Conservation (phyloP, 1,139 yeast species). For the Hansenula sp. region DNA sequence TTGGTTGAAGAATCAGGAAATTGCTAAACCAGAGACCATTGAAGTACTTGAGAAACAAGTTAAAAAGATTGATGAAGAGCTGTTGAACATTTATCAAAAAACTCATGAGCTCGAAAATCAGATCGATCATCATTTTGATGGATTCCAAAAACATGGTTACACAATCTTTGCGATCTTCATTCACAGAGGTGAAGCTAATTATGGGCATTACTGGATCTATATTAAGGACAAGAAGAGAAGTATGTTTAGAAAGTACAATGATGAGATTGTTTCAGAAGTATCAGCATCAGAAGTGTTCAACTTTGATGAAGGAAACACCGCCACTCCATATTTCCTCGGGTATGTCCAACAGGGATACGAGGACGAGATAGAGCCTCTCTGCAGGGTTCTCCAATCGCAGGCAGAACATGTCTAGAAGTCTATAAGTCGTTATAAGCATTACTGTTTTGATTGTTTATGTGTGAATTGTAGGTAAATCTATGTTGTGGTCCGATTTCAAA, state of each 20-base stretch:
- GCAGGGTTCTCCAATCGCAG: slow-evolving; percentile 31
- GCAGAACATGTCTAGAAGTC: not conserved
- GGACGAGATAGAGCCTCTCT: slow-evolving; percentile 63
- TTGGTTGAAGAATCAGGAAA: slow-evolving; percentile 38
- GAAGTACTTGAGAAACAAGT: slow-evolving; percentile 24
- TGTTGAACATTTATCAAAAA: slow-evolving; percentile 33
- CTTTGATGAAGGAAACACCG: slow-evolving; percentile 68
- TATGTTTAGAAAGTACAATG: slow-evolving; percentile 85
- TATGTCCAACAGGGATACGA: slow-evolving; percentile 67
- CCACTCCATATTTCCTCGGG: slow-evolving; percentile 90
- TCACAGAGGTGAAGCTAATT: slow-evolving; percentile 93
- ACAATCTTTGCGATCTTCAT: slow-evolving; percentile 87
- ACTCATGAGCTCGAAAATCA: slow-evolving; percentile 39
- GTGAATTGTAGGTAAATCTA: too few species aligned
- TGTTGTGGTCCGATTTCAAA: too few species aligned
- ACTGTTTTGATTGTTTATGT: too few species aligned
- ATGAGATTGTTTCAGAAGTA: slow-evolving; percentile 83
- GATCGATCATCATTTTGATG: slow-evolving; percentile 55
- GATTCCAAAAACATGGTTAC: slow-evolving; percentile 64
- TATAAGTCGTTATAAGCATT: too few species aligned
- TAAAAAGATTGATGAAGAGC: slow-evolving; percentile 34
- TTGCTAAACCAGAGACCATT: slow-evolving; percentile 34
- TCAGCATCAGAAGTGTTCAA: slow-evolving; percentile 67
- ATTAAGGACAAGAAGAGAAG: slow-evolving; percentile 68
- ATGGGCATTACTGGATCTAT: slow-evolving; percentile 96